Percentiles rank a stretch among this genome's conserved stretches.
Evolutionary conservation across 495 filamentous ascomycete species (phyloP).

Genomic region (Xylaria scruposa): DNA sequence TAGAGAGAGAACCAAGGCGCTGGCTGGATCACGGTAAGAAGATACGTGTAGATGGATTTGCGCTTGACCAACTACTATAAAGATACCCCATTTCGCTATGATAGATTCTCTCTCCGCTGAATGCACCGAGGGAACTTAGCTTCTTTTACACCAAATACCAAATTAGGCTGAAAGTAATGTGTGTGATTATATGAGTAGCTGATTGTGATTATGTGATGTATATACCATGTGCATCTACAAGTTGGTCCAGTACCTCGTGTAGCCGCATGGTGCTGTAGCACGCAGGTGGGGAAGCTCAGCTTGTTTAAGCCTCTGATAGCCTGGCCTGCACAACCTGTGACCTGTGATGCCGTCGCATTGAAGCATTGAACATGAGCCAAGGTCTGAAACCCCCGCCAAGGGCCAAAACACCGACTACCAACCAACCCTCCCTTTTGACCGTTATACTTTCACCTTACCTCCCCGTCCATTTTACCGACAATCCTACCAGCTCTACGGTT

Average conservation of each 20-base stretch:
- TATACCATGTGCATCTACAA: background rate
- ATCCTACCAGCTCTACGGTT: background rate
- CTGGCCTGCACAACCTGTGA: background rate
- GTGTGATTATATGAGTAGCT: background rate
- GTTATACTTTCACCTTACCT: background rate
- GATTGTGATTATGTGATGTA: background rate
- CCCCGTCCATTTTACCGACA: background rate
- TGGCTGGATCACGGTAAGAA: background rate
- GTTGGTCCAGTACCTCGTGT: too few species aligned
- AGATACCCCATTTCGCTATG: slow-evolving; percentile 27
- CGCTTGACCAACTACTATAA: background rate
- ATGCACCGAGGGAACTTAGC: background rate
- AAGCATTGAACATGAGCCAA: slow-evolving; percentile 11
- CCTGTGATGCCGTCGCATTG: slow-evolving; percentile 15
- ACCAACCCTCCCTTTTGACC: slow-evolving; percentile 8
- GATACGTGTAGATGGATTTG: background rate
- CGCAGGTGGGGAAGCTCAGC: background rate
- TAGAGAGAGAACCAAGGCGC: slow-evolving; percentile 17
- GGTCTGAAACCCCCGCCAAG: slow-evolving; percentile 22
- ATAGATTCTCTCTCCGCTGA: background rate
- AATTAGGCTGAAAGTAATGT: background rate
- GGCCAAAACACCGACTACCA: slow-evolving; percentile 1
- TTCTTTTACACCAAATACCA: background rate
- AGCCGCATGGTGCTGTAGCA: slow-evolving; percentile 4
- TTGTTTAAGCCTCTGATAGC: background rate